These are phyloP conservation scores for Plantago ovata DNA, from an alignment of 257 asterid species.

Conservation along the genomic window DNA sequence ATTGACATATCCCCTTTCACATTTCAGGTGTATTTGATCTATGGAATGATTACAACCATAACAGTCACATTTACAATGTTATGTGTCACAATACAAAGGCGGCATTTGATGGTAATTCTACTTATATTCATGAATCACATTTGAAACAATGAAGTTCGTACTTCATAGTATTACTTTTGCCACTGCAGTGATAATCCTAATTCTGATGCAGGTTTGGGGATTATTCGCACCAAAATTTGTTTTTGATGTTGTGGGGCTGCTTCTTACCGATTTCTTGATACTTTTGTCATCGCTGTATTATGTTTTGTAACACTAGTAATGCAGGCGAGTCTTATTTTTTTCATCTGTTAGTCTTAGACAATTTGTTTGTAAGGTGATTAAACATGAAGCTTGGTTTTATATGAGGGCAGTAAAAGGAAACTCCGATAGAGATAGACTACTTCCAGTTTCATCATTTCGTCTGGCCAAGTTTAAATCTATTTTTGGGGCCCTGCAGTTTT, in stretches of 20 bases:
- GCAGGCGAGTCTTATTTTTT: neutral
- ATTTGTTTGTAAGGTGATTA: neutral
- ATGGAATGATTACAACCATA: constrained; percentile 58
- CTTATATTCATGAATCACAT: neutral
- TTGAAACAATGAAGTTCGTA: neutral
- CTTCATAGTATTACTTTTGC: too few relatives aligned
- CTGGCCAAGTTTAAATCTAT: too few relatives aligned
- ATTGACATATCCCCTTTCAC: constrained; percentile 9
- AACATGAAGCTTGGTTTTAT: too few relatives aligned
- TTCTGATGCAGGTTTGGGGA: constrained; percentile 85
- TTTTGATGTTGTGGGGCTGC: constrained; percentile 80
- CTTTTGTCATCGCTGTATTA: constrained; percentile 75
- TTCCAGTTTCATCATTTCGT: too few relatives aligned
- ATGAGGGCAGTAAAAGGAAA: too few relatives aligned
- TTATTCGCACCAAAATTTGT: constrained; percentile 95
- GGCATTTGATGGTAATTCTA: constrained; percentile 82
- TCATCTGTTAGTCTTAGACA: neutral
- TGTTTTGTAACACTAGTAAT: constrained; percentile 23
- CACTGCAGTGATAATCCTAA: neutral
- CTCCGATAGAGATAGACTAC: too few relatives aligned
- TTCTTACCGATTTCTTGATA: constrained; percentile 57
- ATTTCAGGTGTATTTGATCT: constrained; percentile 75
- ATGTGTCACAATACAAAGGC: constrained; percentile 82
- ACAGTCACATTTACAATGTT: constrained; percentile 67
- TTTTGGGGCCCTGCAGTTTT: too few relatives aligned